A percentile compares a stretch with the other conserved stretches of the same genome.
phyloP scores from a whole-genome alignment of 2,329 filamentous ascomycete species.

The Penicillium sp. region DNA sequence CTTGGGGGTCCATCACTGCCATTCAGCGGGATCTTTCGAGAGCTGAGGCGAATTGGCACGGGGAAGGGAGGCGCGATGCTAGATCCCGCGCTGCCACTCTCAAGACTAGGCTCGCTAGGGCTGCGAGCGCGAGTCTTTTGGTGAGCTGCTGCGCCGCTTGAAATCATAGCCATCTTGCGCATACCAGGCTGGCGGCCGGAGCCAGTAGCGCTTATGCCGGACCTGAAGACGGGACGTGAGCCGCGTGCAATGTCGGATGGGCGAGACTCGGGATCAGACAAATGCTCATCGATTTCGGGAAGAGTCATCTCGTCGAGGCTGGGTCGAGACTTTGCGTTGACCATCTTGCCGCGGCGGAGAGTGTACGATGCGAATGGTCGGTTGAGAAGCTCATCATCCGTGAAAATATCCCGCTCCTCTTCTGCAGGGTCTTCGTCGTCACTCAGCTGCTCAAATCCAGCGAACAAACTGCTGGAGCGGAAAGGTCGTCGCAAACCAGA shows the following conservation, averaged over 20 bases:
- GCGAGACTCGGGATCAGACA: slow-evolving; percentile 32
- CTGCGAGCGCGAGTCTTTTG: slow-evolving; percentile 60
- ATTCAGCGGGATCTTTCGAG: slow-evolving; percentile 68
- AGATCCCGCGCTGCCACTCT: slow-evolving; percentile 40
- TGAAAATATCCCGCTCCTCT: slow-evolving; percentile 38
- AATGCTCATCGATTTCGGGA: slow-evolving; percentile 42
- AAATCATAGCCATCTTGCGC: slow-evolving; percentile 76
- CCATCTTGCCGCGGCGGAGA: slow-evolving; percentile 45
- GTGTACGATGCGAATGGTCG: slow-evolving; percentile 48
- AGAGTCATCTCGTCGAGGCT: slow-evolving; percentile 36
- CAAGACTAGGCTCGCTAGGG: slow-evolving; percentile 48
- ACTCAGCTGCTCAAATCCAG: slow-evolving; percentile 74
- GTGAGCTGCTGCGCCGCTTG: slow-evolving; percentile 73
- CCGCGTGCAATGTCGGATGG: slow-evolving; percentile 24
- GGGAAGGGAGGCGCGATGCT: slow-evolving; percentile 74
- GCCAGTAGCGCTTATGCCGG: slow-evolving; percentile 40
- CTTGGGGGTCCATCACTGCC: slow-evolving; percentile 77
- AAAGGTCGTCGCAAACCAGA: slow-evolving; percentile 67
- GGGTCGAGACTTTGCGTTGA: slow-evolving; percentile 36
- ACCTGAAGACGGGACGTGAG: slow-evolving; percentile 32
- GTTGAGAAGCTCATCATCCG: slow-evolving; percentile 48
- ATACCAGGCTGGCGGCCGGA: slow-evolving; percentile 61
- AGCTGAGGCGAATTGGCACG: slow-evolving; percentile 86
- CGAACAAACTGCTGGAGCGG: slow-evolving; percentile 81
- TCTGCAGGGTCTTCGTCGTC: slow-evolving; percentile 43